Conservation (phyloP, 176 grass and related monocot genomes). For the Elaeis guineensis region DNA sequence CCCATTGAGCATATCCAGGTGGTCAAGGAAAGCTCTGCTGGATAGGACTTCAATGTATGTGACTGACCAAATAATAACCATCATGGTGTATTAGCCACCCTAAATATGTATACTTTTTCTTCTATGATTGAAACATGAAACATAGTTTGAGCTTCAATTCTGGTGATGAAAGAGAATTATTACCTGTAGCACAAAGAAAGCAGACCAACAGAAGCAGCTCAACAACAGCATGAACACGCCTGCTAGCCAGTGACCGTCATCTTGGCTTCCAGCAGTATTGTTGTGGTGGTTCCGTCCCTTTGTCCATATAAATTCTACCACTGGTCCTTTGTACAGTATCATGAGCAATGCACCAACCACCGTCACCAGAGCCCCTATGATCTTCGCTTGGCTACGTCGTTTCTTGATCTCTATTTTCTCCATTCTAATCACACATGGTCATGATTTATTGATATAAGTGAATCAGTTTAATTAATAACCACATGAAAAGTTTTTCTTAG, state of each 20-base stretch:
- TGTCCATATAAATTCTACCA: conserved; percentile 53
- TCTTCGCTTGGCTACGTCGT: conserved; percentile 55
- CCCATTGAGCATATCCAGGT: conserved; percentile 58
- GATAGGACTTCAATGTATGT: conserved; percentile 58
- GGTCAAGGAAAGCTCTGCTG: conserved; percentile 58
- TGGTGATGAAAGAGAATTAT: neutral
- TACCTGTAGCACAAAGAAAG: conserved; percentile 84
- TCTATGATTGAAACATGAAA: too few relatives aligned
- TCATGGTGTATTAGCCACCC: too few relatives aligned
- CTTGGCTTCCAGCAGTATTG: conserved; percentile 11
- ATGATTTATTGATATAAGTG: too few relatives aligned
- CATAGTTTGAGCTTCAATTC: too few relatives aligned
- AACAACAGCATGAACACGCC: conserved; percentile 68
- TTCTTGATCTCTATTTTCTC: conserved; percentile 68
- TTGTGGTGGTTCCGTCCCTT: conserved; percentile 15
- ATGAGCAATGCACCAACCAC: conserved; percentile 61
- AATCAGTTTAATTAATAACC: too few relatives aligned
- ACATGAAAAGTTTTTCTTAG: too few relatives aligned
- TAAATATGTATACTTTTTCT: too few relatives aligned
- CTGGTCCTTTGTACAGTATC: conserved; percentile 67
- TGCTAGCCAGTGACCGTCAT: conserved; percentile 47
- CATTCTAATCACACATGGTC: conserved; percentile 29
- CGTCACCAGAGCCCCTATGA: conserved; percentile 62
- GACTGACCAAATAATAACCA: conserved; percentile 25
- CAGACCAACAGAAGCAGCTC: conserved; percentile 82